Base-by-base conservation (phyloP, 2,329 filamentous ascomycete genomes). In the Hortaea werneckii region DNA sequence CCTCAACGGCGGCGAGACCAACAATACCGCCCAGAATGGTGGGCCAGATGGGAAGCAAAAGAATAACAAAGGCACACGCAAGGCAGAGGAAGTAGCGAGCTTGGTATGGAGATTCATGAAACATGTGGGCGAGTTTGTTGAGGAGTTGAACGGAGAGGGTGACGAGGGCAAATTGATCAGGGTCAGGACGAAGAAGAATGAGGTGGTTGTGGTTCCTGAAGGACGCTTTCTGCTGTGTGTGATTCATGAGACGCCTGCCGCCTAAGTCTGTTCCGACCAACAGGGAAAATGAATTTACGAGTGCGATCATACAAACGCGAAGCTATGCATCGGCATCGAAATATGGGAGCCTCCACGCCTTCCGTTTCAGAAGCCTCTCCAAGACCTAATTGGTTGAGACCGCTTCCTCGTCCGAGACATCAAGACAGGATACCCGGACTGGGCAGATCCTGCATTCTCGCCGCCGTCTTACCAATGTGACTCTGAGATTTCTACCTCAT, bases 161-260 rank as follows among this genome's bases (percentile, higher is more conserved):
- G 86, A 92, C 58, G 85, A 89, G 61, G 67, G 89, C 51, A 87
- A 82, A 66, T 70, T 92, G 41, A 66, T 92, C 43, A 75, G 85
- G 51, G 62, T 94, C 53, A 77, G 87, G 53, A 90, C 85, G n/a
- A 87, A 82, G 70, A 88, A 85, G 65, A 84, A 88, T 56, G 87
- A 94, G 65, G 69, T 92, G 51, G 83, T 92, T 48, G 86, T 92
- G 58, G 83, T 90, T 13, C 85, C 85, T 44, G 86, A 90, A 63
- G 32, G 32, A 9, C 32, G 32, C 32, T 94, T 85, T 65, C 71
- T 92, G 40, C 74, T 90, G 34, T 79, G 89, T 45, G 82, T 88
- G 34, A 77, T 90, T 46, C 85, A 90, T 66, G 85, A 89, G 61
- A 87, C 85, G n/a, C 82, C 84, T 35, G 76, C 79, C 6, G 80